phyloP scores from a whole-genome alignment of 108 stramenopile species.

The Cyclostephanos invisitatus region DNA sequence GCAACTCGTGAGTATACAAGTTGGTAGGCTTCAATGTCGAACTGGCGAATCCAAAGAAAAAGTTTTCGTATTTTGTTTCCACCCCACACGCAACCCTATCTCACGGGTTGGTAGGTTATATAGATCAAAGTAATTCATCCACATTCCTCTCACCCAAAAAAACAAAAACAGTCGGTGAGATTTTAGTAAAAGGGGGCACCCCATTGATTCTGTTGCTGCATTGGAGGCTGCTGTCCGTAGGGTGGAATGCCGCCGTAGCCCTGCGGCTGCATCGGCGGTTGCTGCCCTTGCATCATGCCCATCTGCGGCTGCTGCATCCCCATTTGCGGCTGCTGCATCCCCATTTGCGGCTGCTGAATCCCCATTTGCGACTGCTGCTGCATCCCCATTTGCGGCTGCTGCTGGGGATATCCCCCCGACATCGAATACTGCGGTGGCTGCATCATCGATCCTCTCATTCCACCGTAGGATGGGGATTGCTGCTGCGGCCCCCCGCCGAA shows the following conservation, averaged over 20 bases:
- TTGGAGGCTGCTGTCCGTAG: conserved; percentile 60
- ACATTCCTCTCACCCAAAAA: not conserved
- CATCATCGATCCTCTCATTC: conserved; percentile 21
- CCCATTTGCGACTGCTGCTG: conserved; percentile 40
- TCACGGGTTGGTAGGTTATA: conserved; percentile 19
- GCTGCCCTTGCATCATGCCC: conserved; percentile 39
- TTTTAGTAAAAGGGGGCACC: conserved; percentile 39
- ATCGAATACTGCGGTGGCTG: conserved; percentile 38
- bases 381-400: conserved; percentile 43
- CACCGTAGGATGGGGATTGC: conserved; percentile 31
- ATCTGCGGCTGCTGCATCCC: conserved; percentile 37
- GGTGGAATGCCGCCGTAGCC: conserved; percentile 41
- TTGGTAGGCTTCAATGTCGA: conserved; percentile 3
- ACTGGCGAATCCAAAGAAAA: not conserved
- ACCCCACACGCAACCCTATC: conserved; percentile 29
- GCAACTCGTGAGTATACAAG: not conserved
- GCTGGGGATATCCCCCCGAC: conserved; percentile 40
- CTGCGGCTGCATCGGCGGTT: conserved; percentile 43
- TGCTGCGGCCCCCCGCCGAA: conserved; percentile 42
- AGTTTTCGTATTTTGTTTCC: not conserved
- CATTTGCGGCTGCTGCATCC: conserved; percentile 30
- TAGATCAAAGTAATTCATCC: conserved; percentile 3
- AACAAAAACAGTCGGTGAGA: not conserved
- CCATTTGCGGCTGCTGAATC: conserved; percentile 27
- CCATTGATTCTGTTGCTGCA: conserved; percentile 43